Evolutionary conservation across 257 asterid species (phyloP), one percentile per base, ranked within the genome.

Genomic region (Salvia miltiorrhiza): DNA sequence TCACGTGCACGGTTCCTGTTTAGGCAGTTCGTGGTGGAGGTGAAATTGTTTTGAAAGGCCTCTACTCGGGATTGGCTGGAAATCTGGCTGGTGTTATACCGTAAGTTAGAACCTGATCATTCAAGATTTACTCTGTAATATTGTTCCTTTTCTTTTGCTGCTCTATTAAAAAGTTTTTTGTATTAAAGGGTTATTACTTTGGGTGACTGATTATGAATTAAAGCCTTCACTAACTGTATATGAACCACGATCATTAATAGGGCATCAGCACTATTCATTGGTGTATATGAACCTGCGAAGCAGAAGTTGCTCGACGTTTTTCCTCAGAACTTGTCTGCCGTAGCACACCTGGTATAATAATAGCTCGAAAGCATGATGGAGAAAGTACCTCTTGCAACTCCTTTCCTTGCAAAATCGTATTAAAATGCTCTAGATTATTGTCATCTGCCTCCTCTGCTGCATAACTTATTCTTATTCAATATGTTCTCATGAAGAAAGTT

Each of bases 61-160:
- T 87, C 56, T 87, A 87, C 81, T 85, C 89, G 21, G 95, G 95
- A 56, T 73, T 85, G 82, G 82, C 87, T 67, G 95, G 89, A 71
- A 87, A 87, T 83, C 86, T 87, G 58, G 80, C 60, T 41, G 91
- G 95, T 30, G 95, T 85, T 62, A 74, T 87, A 67, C 95, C 95
- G 95, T 87, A 87, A 87, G 86, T 76, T 40, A 40, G 65, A 59
- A 59, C 47, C 70, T 30, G 10, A 48, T 12, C 44, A 70, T 68
- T 35, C 24, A 30, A 63, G 6, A 45, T 17, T 65, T 12, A 7
- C 41, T 40, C 62, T 17, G 13, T 70, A 47, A 44, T 35, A 3
- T 56, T 12, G 30, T 43, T 52, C 41, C 12, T 13, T 50, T 61
- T 50, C 17, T 32, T 61, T 20, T 39, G 35, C 13, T 10, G 35